Conservation (phyloP, 192 early-diverging fungal species). For the Dimargaris cristalligena region DNA sequence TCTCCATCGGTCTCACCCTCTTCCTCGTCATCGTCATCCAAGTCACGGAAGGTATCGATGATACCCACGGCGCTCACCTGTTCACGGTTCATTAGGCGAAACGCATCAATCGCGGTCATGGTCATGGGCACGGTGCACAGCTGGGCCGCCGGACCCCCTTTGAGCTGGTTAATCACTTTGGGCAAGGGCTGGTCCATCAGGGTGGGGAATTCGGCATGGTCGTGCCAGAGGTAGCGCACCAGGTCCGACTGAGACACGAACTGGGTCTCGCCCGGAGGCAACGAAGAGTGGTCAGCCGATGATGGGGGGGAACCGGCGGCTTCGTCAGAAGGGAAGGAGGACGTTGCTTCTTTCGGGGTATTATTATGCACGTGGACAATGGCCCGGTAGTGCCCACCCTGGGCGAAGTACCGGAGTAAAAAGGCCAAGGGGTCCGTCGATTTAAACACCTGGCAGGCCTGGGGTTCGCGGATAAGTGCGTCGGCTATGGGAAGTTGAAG, state of each 20-base stretch:
- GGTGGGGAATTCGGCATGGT: slow-evolving; percentile 25
- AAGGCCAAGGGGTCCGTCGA: not conserved
- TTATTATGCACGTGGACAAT: not conserved
- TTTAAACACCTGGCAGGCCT: not conserved
- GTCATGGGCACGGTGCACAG: slow-evolving; percentile 15
- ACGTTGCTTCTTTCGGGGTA: not conserved
- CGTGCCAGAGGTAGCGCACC: slow-evolving; percentile 26
- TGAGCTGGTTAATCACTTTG: slow-evolving; percentile 8
- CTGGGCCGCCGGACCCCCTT: not conserved
- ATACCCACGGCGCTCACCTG: slow-evolving; percentile 26
- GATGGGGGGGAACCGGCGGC: too few relatives aligned
- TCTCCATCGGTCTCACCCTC: too few relatives aligned
- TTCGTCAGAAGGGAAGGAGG: too few relatives aligned
- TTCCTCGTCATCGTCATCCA: not conserved
- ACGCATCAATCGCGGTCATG: slow-evolving; percentile 20
- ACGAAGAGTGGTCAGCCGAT: not conserved
- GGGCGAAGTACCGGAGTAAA: not conserved
- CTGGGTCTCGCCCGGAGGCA: slow-evolving; percentile 6
- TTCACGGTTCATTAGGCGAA: slow-evolving; percentile 16
- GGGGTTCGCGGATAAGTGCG: not conserved
- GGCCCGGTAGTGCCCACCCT: slow-evolving; percentile 1
- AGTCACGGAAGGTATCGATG: slow-evolving; percentile 13
- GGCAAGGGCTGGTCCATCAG: slow-evolving; percentile 13
- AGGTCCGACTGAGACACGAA: slow-evolving; percentile 28
- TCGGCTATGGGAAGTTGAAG: not conserved